Evolutionary conservation across 139 green algal genomes (phyloP).

Genomic region (Chlamydomonas sphaeroides): DNA sequence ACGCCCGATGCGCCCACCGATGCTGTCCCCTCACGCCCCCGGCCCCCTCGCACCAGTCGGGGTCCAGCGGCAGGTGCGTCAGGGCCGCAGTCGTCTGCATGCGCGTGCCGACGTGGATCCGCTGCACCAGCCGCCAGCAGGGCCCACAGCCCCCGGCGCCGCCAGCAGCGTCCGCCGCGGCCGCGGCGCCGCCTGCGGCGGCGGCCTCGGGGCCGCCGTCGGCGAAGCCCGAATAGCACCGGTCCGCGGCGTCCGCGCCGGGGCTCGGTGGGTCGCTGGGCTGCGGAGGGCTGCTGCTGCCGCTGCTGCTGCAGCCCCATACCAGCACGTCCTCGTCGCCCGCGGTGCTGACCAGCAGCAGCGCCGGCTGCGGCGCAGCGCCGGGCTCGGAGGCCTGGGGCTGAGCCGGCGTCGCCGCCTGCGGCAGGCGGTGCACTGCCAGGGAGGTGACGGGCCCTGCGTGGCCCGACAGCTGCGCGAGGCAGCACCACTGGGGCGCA

Average conservation of each 20-base stretch:
- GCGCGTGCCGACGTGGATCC: conserved; percentile 55
- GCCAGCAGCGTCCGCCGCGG: conserved; percentile 24
- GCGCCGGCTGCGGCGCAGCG: neutral
- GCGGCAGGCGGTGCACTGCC: conserved; percentile 40
- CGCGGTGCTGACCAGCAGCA: conserved; percentile 65
- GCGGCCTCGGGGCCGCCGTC: too few relatives aligned
- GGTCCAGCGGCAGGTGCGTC: conserved; percentile 53
- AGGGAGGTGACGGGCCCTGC: conserved; percentile 65
- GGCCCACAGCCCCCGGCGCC: neutral
- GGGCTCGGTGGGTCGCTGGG: too few relatives aligned
- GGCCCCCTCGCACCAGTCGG: conserved; percentile 53
- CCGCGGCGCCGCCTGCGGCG: neutral
- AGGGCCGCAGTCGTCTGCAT: conserved; percentile 72
- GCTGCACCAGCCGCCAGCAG: conserved; percentile 53
- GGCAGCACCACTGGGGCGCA: conserved; percentile 40
- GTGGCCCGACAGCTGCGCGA: conserved; percentile 61
- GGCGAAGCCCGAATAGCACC: too few relatives aligned
- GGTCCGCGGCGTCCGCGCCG: too few relatives aligned
- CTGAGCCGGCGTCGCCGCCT: too few relatives aligned
- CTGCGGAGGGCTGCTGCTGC: too few relatives aligned
- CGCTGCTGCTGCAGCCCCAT: conserved; percentile 55
- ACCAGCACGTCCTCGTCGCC: conserved; percentile 62
- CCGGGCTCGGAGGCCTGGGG: too few relatives aligned
- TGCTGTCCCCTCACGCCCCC: too few relatives aligned
- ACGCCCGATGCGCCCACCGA: too few relatives aligned